These are phyloP conservation scores for Capsaspora owczarzaki DNA, from an alignment of 78 protist genomes.

Conservation along the genomic window DNA sequence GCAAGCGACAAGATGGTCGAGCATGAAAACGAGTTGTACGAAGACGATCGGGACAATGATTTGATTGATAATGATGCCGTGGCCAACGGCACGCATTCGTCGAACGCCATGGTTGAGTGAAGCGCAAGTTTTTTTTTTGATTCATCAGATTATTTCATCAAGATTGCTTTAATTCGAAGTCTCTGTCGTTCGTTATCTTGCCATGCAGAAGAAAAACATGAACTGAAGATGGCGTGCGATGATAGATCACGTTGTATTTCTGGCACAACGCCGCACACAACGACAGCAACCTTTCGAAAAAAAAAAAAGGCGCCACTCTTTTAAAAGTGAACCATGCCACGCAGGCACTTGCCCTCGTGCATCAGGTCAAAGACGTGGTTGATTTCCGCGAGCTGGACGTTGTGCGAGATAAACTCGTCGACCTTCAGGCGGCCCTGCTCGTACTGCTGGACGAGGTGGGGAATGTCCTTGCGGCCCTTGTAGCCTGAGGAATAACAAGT, in stretches of 20 bases:
- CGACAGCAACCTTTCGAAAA: too few species aligned
- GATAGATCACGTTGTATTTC: too few species aligned
- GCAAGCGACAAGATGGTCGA: not conserved
- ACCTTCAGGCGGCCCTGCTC: slow-evolving; percentile 45
- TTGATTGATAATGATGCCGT: not conserved
- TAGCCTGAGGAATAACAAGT: not conserved
- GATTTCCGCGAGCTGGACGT: slow-evolving; percentile 33
- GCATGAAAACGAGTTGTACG: slow-evolving; percentile 5
- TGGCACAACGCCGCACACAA: too few species aligned
- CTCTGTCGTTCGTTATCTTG: not conserved
- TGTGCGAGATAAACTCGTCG: slow-evolving; percentile 64
- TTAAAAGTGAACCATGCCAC: not conserved
- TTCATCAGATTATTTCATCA: not conserved
- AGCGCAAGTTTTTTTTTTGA: not conserved
- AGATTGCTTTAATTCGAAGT: not conserved
- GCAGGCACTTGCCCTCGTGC: slow-evolving; percentile 41
- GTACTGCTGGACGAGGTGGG: slow-evolving; percentile 56
- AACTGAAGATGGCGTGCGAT: too few species aligned
- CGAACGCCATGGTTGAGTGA: not conserved
- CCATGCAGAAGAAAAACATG: not conserved
- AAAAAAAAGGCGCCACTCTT: too few species aligned
- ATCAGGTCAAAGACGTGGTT: slow-evolving; percentile 55
- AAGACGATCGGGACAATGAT: slow-evolving; percentile 9
- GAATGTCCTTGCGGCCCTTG: slow-evolving; percentile 48
- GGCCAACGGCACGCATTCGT: not conserved